Conservation (phyloP, 1,284 basidiomycete genomes). For the Melanopsichium pennsylvanicum region DNA sequence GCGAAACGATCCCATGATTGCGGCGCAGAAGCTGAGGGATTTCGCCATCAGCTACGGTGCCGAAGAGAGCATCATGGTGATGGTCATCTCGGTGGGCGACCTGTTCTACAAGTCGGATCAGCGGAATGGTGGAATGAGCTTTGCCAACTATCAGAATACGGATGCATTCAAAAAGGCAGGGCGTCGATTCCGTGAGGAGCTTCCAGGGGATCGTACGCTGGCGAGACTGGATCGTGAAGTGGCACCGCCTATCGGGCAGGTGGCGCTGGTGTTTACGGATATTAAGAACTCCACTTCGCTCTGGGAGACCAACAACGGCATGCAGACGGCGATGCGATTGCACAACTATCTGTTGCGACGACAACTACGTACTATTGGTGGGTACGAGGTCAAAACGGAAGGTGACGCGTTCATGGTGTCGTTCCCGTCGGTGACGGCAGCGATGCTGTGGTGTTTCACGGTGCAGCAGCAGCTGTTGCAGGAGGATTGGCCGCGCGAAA, state of each 20-base stretch:
- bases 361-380: constrained; percentile 87
- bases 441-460: constrained; percentile 88
- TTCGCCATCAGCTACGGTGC: constrained; percentile 97
- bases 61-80: constrained; percentile 93
- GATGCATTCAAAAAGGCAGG: constrained; percentile 56
- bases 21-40: constrained; percentile 94
- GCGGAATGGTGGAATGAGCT: constrained; percentile 26
- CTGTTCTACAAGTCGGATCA: constrained; percentile 72
- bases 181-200: constrained; percentile 47
- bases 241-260: constrained; percentile 83
- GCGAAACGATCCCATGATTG: constrained; percentile 87
- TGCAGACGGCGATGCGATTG: constrained; percentile 91
- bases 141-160: constrained; percentile 27
- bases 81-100: constrained; percentile 88
- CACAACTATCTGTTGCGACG: constrained; percentile 89
- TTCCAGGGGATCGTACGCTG: constrained; percentile 66
- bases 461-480: constrained; percentile 86
- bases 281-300: constrained; percentile 96
- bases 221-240: constrained; percentile 80
- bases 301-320: constrained; percentile 96
- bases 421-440: constrained; percentile 88
- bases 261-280: constrained; percentile 97
- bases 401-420: constrained; percentile 98
- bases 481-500: constrained; percentile 92
- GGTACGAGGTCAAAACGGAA: constrained; percentile 99